Base-by-base conservation (phyloP, 2,329 filamentous ascomycete genomes). In the Fusarium sp. region DNA sequence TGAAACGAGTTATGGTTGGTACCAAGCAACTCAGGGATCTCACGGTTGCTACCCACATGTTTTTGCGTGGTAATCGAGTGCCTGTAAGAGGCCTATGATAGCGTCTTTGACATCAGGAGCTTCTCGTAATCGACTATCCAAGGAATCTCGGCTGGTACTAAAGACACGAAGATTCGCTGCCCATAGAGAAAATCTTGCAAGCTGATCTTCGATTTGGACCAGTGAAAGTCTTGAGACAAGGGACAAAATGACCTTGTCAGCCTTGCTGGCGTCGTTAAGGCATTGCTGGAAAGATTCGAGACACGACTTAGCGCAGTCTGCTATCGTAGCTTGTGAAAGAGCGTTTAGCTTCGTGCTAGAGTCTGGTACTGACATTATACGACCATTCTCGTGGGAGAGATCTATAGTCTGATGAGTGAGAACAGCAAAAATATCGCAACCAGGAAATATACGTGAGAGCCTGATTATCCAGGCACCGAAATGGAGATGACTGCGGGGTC, bases 211-310 rank as follows among this genome's bases (percentile, higher is more conserved):
- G 3, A 55, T 30, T 13, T 17, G 43, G 0, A 45, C 14, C 0
- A 45, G 15, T 9, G 17, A 20, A 6, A 11, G 13, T 23, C 8
- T 23, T 8, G 23, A 23, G 23, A 23, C 23, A 8, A 8, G 6
- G 2, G 40, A 43, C 40, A 20, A 3, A 1, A 14, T 30, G 17
- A 15, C 17, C 15, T 27, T 27, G 17, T 30, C 17, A 14, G 17
- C 17, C 6, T 19, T 45, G 10, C 23, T 30, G 10, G 17, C 17
- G 5, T 30, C 4, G 15, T 30, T 7, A n/a, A 55, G 43, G 5
- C 43, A 55, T 25, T 40, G 6, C 32, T 55, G 52, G 7, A 55
- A 55, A 2, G 19, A 41, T 3, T 30, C 23, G 5, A 55, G 52
- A 13, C 52, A 55, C 8, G 17, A 17, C 6, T 46, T 54, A 3